phyloP scores from a whole-genome alignment of 768 basidiomycete genomes.

The Polyporus arcularius region DNA sequence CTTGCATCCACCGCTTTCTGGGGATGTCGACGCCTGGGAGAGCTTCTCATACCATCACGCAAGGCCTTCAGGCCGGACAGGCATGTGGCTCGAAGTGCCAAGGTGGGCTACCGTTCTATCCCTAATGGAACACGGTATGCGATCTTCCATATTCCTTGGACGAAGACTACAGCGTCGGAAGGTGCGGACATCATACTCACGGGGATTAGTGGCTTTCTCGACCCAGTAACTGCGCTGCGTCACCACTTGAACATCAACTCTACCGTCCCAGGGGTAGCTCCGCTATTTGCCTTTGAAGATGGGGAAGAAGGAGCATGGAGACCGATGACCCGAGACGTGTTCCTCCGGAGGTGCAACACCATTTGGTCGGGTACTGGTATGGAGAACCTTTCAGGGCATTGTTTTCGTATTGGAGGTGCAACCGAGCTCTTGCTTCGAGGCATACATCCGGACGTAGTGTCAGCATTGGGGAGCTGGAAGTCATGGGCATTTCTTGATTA shows the following conservation, averaged over 20 bases:
- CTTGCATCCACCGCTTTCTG: slow-evolving; percentile 37
- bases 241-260: slow-evolving; percentile 19
- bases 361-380: slow-evolving; percentile 4
- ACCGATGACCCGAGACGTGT: slow-evolving; percentile 5
- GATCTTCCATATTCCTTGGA: slow-evolving; percentile 36
- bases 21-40: slow-evolving; percentile 25
- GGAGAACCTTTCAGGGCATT: slow-evolving; percentile 11
- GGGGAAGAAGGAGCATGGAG: background rate
- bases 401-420: slow-evolving; percentile 28
- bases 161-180: slow-evolving; percentile 31
- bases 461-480: slow-evolving; percentile 19
- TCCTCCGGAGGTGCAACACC: slow-evolving; percentile 10
- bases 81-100: background rate
- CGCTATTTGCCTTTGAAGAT: slow-evolving; percentile 13
- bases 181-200: slow-evolving; percentile 33
- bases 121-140: slow-evolving; percentile 9
- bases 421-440: slow-evolving; percentile 19
- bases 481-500: slow-evolving; percentile 26
- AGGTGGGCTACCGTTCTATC: background rate
- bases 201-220: slow-evolving; percentile 10
- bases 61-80: background rate
- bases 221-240: slow-evolving; percentile 24
- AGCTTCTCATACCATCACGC: background rate
- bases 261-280: background rate
- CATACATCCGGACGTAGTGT: slow-evolving; percentile 21